A percentile compares a stretch with the other conserved stretches of the same genome.
phyloP scores from a whole-genome alignment of 345 rosid species.

The Isatis tinctoria region DNA sequence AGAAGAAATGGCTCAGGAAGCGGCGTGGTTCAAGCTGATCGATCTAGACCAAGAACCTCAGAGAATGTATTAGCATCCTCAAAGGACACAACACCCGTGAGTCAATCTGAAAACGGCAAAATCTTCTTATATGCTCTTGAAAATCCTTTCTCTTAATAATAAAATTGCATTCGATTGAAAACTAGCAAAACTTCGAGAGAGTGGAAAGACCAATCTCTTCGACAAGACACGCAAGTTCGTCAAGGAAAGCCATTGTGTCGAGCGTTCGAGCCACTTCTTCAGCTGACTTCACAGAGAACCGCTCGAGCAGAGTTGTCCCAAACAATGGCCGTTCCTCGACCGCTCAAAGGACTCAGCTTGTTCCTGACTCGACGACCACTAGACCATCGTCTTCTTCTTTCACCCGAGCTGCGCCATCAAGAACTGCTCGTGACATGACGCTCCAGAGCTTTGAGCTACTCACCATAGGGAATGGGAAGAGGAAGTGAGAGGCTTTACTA shows the following conservation, averaged over 20 bases:
- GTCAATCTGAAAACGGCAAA: slow-evolving; percentile 8
- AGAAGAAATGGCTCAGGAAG: slow-evolving; percentile 60
- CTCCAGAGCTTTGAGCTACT: slow-evolving; percentile 78
- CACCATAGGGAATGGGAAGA: slow-evolving; percentile 54
- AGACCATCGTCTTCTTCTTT: slow-evolving; percentile 52
- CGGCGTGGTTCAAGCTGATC: slow-evolving; percentile 42
- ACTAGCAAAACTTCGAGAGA: slow-evolving; percentile 58
- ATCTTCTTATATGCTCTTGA: not conserved
- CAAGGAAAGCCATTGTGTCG: slow-evolving; percentile 64
- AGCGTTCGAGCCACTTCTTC: slow-evolving; percentile 70
- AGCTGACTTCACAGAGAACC: slow-evolving; percentile 68
- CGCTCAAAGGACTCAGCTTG: slow-evolving; percentile 65
- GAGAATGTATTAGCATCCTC: slow-evolving; percentile 57
- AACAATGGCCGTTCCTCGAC: slow-evolving; percentile 65
- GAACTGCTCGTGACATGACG: slow-evolving; percentile 60
- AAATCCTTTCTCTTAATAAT: not conserved
- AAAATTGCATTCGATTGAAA: slow-evolving; percentile 33
- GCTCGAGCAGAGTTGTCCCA: slow-evolving; percentile 62
- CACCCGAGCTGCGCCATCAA: slow-evolving; percentile 43
- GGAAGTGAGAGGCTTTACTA: slow-evolving; percentile 25
- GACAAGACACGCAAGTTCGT: slow-evolving; percentile 65
- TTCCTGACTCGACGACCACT: slow-evolving; percentile 53
- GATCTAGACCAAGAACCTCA: slow-evolving; percentile 50
- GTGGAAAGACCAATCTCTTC: slow-evolving; percentile 49
- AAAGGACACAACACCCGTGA: slow-evolving; percentile 49